phyloP scores from a whole-genome alignment of 2,329 filamentous ascomycete genomes.

The Graphilbum sp. region DNA sequence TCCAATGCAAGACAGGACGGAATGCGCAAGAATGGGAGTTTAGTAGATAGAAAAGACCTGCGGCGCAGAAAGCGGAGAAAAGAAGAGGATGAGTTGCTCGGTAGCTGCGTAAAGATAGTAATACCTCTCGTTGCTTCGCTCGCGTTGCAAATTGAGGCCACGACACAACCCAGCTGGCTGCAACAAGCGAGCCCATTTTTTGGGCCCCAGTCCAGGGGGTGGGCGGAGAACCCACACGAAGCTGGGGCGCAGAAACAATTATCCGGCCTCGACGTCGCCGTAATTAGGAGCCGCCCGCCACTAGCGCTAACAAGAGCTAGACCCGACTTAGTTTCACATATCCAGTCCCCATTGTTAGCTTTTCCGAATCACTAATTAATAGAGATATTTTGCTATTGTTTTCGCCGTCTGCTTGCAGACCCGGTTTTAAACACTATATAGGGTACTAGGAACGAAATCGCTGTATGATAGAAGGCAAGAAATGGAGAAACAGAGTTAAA shows the following conservation, averaged over 20 bases:
- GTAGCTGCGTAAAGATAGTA: neutral
- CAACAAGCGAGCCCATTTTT: neutral
- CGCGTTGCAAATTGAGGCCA: constrained; percentile 8
- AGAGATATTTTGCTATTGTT: neutral
- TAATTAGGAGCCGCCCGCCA: neutral
- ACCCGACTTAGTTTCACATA: too few species aligned
- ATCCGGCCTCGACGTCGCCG: neutral
- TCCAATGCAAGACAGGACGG: neutral
- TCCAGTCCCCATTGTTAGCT: too few species aligned
- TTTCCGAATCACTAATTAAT: too few species aligned
- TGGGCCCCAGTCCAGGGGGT: neutral
- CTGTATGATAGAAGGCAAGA: too few species aligned
- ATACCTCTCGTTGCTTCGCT: neutral
- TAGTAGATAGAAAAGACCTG: too few species aligned
- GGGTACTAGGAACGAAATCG: neutral
- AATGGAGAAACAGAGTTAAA: too few species aligned
- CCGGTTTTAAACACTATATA: neutral
- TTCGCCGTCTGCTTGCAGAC: neutral
- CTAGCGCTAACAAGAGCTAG: constrained; percentile 3
- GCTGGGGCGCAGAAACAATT: neutral
- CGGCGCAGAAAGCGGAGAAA: neutral
- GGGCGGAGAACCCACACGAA: neutral
- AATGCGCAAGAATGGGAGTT: too few species aligned
- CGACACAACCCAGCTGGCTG: constrained; percentile 2
- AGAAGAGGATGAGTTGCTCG: neutral